Evolutionary conservation across 306 rosid species (phyloP), one percentile per base, ranked within the genome.

Genomic region (Malus sylvestris): DNA sequence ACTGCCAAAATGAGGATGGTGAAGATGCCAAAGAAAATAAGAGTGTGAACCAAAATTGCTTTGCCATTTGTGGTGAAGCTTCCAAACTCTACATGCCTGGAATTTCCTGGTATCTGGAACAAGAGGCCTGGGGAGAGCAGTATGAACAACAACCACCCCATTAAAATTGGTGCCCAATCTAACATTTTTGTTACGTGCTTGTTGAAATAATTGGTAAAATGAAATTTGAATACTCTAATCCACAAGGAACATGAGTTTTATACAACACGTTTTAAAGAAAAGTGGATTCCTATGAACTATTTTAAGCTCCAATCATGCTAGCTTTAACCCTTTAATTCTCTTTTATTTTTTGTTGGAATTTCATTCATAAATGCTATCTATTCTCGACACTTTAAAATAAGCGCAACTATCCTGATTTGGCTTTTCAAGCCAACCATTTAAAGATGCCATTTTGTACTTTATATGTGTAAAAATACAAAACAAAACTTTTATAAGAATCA

Each of bases 111-210:
- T 10, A 89, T 49, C 83, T 83, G 93, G 42, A 89, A 84, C 3
- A 89, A 80, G 22, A 86, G 83, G 1, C 93, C 93, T 0, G 93
- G 93, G 23, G 93, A 89, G 44, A 86, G 87, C 23, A 89, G 74
- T 25, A 89, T 53, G 89, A 86, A 89, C 10, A 89, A 52, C 38
- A 89, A 23, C 18, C 76, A 77, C 57, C 87, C 93, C 4, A 89
- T 14, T 2, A 84, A 25, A 59, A 86, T 45, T 19, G 93, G 93
- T 20, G 86, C 90, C 93, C 93, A 89, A 38, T 89, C 90, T 80
- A 82, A 14, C 87, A 86, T 88, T 63, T 42, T 70, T 71, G 57
- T 33, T 67, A 23, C 11, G 7, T 64, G 22, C 44, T 51, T 16
- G 8, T 15, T 51, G 20, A 15, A 51, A 51, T 18, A 51, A 51